A percentile compares a stretch with the other conserved stretches of the same genome.
These are phyloP conservation scores for Yarrowia yakushimensis DNA, from an alignment of 805 yeast genomes.

Conservation along the genomic window DNA sequence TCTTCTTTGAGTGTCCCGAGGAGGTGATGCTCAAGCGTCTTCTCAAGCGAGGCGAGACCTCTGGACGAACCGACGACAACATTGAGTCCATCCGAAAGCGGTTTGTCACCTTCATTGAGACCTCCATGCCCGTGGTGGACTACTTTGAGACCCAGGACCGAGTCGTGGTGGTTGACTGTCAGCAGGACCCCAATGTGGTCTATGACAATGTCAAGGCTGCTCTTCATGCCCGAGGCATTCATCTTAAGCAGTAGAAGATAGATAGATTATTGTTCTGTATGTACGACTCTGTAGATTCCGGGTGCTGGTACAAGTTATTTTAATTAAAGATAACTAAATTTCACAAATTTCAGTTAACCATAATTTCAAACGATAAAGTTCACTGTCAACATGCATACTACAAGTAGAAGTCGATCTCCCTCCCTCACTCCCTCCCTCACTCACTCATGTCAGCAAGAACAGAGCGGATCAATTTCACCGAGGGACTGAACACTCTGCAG, in stretches of 20 bases:
- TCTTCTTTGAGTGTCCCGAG: conserved; percentile 59
- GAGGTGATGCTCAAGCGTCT: conserved; percentile 80
- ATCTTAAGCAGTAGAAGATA: conserved; percentile 4
- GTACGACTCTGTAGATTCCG: background rate
- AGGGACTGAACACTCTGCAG: conserved; percentile 37
- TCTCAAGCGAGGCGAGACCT: conserved; percentile 86
- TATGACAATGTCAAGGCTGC: conserved; percentile 65
- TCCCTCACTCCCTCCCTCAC: too few relatives aligned
- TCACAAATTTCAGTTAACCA: too few relatives aligned
- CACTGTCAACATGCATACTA: background rate
- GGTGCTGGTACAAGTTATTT: too few relatives aligned
- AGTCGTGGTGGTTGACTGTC: conserved; percentile 76
- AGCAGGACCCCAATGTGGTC: conserved; percentile 75
- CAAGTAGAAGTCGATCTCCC: too few relatives aligned
- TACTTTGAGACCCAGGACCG: conserved; percentile 40
- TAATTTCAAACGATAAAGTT: conserved; percentile 2
- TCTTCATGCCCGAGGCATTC: conserved; percentile 42
- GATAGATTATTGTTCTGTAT: background rate
- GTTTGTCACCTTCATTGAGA: conserved; percentile 46
- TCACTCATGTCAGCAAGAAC: conserved; percentile 30
- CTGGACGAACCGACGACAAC: conserved; percentile 93
- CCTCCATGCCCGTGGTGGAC: conserved; percentile 21
- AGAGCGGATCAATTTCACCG: conserved; percentile 34
- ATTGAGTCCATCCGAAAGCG: conserved; percentile 86
- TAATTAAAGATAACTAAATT: too few relatives aligned